Base-by-base conservation (phyloP, 192 early-diverging fungal genomes). In the Umbelopsis isabellina region DNA sequence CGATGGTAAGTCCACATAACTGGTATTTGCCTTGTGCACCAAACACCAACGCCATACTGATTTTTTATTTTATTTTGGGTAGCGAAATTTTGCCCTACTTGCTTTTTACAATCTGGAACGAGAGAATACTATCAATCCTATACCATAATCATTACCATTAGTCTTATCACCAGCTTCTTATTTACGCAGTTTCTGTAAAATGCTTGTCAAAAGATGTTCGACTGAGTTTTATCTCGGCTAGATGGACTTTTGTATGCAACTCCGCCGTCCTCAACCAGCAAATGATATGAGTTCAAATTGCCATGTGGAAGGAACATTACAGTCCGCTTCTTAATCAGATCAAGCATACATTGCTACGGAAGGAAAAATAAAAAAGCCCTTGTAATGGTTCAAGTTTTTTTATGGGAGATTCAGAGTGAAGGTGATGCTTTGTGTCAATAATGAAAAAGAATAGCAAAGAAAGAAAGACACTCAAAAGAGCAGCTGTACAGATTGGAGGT, bases 21-120 rank as follows among this genome's bases (percentile, higher is more conserved):
- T 58, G 10, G 41, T 45, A 10, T 49, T 64, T 6, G 6, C 37
- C 37, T 9, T 41, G 10, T 41, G 7, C 37, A 1, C 37, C 37
- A 41, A 41, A 4, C 10, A 41, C 1, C 37, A 10, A 6, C 37
- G 7, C 2, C 35, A 41, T 41, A 10, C 10, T 41, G 10, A 44
- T 44, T 37, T 41, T n/a, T n/a, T 51, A 15, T 30, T 25, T 35
- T 16, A 20, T 46, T 53, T 8, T 45, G 2, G n/a, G 10, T 66
- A 77, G 75, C 71, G 4, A 72, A 69, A 68, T 78, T 78, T 61
- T 78, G 76, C 49, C 76, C 76, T 7, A 73, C 72, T 20, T 78
- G 76, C 30, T 70, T 61, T 30, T 33, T n/a, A 3, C 12, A 61
- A 12, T 61, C 55, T 61, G 55, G 27, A 16, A 15, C 55, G 4